Conservation (phyloP, 345 rosid species). For the Cardamine occulta region DNA sequence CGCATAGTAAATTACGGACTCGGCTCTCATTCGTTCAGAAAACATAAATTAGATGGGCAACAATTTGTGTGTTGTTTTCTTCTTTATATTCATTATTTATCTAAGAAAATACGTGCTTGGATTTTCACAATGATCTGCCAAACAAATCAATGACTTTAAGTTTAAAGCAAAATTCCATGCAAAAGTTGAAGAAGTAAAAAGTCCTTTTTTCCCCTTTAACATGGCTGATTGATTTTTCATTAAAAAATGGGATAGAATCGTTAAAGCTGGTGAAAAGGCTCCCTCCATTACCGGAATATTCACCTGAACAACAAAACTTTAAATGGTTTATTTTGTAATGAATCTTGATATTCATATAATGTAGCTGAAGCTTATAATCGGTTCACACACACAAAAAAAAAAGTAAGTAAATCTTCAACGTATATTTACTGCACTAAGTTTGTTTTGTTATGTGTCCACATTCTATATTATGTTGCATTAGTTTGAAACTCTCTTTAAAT, state of each 20-base stretch:
- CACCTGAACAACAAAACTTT: neutral
- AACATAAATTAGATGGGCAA: neutral
- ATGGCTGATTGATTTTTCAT: slow-evolving; percentile 15
- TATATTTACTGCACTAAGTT: neutral
- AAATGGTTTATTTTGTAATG: neutral
- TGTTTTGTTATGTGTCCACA: neutral
- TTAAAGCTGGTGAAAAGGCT: slow-evolving; percentile 31
- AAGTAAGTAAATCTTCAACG: neutral
- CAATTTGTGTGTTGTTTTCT: slow-evolving; percentile 14
- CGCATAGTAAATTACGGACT: neutral
- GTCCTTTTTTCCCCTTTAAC: neutral
- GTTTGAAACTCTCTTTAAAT: neutral
- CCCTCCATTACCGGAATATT: slow-evolving; percentile 25
- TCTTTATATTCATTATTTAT: neutral
- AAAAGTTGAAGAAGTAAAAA: slow-evolving; percentile 15
- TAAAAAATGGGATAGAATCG: neutral
- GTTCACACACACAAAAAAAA: neutral
- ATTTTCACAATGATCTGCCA: slow-evolving; percentile 24
- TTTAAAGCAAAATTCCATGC: slow-evolving; percentile 28
- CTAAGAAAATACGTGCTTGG: neutral
- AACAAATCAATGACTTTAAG: slow-evolving; percentile 26
- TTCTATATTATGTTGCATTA: neutral
- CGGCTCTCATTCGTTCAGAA: slow-evolving; percentile 6
- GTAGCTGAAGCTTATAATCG: neutral
- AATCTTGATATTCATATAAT: slow-evolving; percentile 13